A percentile compares a stretch with the other conserved stretches of the same genome.
Conservation (phyloP, 208 protist genomes). For the Wallacemonas sp. region DNA sequence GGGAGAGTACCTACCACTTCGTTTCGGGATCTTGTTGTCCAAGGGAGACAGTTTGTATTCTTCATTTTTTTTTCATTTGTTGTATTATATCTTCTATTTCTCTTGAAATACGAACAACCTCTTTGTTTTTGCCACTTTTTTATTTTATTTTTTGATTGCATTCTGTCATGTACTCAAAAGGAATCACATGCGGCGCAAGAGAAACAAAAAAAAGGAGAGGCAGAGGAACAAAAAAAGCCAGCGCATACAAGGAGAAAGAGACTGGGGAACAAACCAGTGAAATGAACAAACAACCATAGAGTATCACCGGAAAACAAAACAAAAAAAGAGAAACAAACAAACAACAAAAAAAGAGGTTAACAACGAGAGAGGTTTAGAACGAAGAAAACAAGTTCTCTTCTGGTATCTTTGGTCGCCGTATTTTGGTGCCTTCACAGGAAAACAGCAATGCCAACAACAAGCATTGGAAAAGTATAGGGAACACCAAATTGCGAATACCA, state of each 20-base stretch:
- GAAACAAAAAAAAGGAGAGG: constrained; percentile 13
- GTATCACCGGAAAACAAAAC: background rate
- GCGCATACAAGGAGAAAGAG: background rate
- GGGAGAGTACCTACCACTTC: too few relatives aligned
- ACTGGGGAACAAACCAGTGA: constrained; percentile 2
- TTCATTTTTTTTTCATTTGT: background rate
- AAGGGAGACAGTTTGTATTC: too few relatives aligned
- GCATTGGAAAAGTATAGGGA: constrained; percentile 11
- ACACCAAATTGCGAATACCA: constrained; percentile 12
- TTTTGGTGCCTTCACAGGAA: too few relatives aligned
- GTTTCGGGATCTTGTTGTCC: too few relatives aligned
- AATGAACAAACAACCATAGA: background rate
- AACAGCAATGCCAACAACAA: too few relatives aligned
- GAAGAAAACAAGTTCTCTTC: too few relatives aligned
- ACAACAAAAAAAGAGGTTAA: constrained; percentile 17
- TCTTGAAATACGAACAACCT: too few relatives aligned
- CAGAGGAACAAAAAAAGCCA: background rate
- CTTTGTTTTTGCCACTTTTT: background rate
- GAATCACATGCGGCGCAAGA: constrained; percentile 8
- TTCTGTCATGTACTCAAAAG: background rate
- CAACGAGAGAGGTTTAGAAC: background rate
- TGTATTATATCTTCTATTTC: background rate
- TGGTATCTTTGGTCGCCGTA: too few relatives aligned
- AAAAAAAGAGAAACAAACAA: constrained; percentile 5
- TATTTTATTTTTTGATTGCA: background rate